Base-by-base conservation (phyloP, 2,329 filamentous ascomycete species). In the Aspergillus brasiliensis region DNA sequence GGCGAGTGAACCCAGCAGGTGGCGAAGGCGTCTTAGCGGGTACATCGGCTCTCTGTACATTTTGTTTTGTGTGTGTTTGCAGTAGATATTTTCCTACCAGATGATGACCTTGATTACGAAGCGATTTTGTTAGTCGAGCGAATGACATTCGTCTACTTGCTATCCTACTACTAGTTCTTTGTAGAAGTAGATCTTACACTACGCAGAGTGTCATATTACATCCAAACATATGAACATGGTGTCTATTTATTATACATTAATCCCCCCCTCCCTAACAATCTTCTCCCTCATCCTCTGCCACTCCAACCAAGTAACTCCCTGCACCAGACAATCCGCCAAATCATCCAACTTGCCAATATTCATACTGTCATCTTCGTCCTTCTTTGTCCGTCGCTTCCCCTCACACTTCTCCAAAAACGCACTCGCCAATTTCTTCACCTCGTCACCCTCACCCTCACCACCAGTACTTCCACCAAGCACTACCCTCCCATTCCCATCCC, bases 291-390 rank as follows among this genome's bases (percentile, higher is more conserved):
- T 75, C 8, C 62, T 69, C 70, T 92, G 86, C 91, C 91, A 96
- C 61, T 87, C 82, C 38, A 91, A 75, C 87, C 90, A 94, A 2
- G 90, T 88, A 60, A 91, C 81, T 2, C 87, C 91, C 73, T 96
- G 91, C 56, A 95, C 73, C 25, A 95, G 77, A 71, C 88, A 90
- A 77, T 96, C 91, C 0, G 91, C 89, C 52, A 96, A 76, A 77
- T 96, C 91, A 74, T 96, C 91, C 56, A 94, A 74, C 75, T 95
- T 95, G n/a, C 69, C 73, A 34, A 75, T 66, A 17, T 37, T 37
- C 48, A 25, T 8, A 31, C 8, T 11, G 13, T 70, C 56, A n/a
- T 70, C 56, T 44, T 17, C 13, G 17, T 66, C 69, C 57, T 48
- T 34, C 37, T 55, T 51, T 52, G 15, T 40, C 44, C 27, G 5